Evolutionary conservation across 768 basidiomycete species (phyloP).

Genomic region (Agrocybe pediades): DNA sequence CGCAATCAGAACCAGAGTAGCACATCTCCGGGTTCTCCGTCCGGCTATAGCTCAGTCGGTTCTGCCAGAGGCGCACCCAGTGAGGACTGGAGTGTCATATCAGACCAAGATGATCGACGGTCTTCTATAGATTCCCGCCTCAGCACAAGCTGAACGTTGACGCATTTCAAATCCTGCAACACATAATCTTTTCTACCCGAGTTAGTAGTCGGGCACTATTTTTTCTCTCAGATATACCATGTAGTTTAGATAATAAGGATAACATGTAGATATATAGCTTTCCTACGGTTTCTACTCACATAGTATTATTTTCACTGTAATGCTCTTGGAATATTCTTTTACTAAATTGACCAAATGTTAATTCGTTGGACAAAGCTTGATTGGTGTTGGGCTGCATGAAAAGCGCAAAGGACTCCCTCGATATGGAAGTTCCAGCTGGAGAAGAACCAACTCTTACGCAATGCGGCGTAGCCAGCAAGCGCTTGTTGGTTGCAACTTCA

Average conservation of each 20-base stretch:
- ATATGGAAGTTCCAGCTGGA: slow-evolving; percentile 48
- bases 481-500: slow-evolving; percentile 81
- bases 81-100: slow-evolving; percentile 89
- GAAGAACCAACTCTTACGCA: slow-evolving; percentile 78
- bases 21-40: slow-evolving; percentile 38
- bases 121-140: slow-evolving; percentile 56
- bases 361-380: slow-evolving; percentile 64
- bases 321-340: slow-evolving; percentile 73
- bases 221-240: not conserved
- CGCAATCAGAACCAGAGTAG: slow-evolving; percentile 28
- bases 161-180: slow-evolving; percentile 1
- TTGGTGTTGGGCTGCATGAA: slow-evolving; percentile 90
- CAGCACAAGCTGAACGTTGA: slow-evolving; percentile 32
- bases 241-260: slow-evolving; percentile 7
- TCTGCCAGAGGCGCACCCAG: slow-evolving; percentile 59
- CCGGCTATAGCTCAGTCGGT: slow-evolving; percentile 57
- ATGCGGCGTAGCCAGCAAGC: slow-evolving; percentile 90
- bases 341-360: slow-evolving; percentile 91
- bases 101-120: slow-evolving; percentile 66
- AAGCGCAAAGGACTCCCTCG: slow-evolving; percentile 86
- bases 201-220: not conserved
- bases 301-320: slow-evolving; percentile 36
- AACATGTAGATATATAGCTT: slow-evolving; percentile 8
- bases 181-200: not conserved
- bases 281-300: slow-evolving; percentile 11